phyloP scores from a whole-genome alignment of 371 early-diverging fungal genomes.

The Amoeboaphelidium occidentale region DNA sequence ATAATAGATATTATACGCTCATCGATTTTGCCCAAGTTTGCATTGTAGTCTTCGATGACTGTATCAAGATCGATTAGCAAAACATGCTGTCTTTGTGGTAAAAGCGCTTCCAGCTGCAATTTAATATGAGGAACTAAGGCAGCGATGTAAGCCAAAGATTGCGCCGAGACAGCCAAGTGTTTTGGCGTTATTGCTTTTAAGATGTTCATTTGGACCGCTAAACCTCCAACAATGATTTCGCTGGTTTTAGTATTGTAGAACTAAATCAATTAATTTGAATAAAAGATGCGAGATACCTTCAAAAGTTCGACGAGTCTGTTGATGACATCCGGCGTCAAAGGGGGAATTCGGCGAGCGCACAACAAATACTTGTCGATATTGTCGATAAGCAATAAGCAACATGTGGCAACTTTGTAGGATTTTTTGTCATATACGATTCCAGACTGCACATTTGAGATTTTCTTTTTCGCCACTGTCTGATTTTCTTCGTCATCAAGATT shows the following conservation, averaged over 20 bases:
- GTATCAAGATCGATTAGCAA: not conserved
- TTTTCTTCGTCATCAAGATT: constrained; percentile 10
- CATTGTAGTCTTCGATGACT: not conserved
- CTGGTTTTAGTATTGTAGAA: not conserved
- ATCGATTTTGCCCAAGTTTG: not conserved
- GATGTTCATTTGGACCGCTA: not conserved
- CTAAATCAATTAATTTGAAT: constrained; percentile 3
- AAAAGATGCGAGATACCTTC: constrained; percentile 21
- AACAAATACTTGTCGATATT: constrained; percentile 66
- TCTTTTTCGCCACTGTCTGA: not conserved
- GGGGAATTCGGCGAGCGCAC: constrained; percentile 43
- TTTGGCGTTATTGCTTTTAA: not conserved
- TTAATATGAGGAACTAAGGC: not conserved
- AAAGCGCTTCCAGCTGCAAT: not conserved
- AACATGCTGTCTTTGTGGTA: not conserved
- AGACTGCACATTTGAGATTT: not conserved
- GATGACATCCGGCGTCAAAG: constrained; percentile 49
- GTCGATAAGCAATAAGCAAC: constrained; percentile 55
- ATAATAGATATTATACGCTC: not conserved
- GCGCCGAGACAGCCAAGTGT: not conserved
- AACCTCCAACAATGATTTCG: not conserved
- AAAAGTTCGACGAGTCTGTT: constrained; percentile 57
- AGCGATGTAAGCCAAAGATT: not conserved
- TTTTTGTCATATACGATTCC: constrained; percentile 11
- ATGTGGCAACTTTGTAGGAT: constrained; percentile 51